A percentile compares a stretch with the other conserved stretches of the same genome.
phyloP scores from a whole-genome alignment of 2,329 filamentous ascomycete species.

The Polychaeton citri region DNA sequence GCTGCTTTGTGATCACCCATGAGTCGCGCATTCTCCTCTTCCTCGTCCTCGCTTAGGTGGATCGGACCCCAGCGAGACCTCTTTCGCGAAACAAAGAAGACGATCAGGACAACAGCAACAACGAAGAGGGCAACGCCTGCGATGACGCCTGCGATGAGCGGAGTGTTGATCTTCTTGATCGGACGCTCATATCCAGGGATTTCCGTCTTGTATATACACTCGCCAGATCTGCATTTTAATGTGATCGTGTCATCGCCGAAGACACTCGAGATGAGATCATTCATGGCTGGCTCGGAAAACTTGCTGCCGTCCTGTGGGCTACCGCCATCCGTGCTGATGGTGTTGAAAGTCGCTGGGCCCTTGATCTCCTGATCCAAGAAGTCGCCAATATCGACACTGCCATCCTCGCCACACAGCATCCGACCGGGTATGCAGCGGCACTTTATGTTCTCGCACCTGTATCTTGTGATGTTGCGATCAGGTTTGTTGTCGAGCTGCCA shows the following conservation, averaged over 20 bases:
- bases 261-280: conserved; percentile 71
- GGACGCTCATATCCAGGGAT: conserved; percentile 82
- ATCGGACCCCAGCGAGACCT: conserved; percentile 57
- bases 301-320: conserved; percentile 58
- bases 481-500: conserved; percentile 57
- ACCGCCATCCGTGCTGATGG: conserved; percentile 41
- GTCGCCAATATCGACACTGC: conserved; percentile 82
- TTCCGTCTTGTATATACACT: conserved; percentile 86
- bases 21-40: conserved; percentile 74
- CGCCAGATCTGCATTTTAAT: conserved; percentile 68
- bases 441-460: conserved; percentile 70
- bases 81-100: conserved; percentile 81
- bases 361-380: conserved; percentile 73
- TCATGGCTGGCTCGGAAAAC: conserved; percentile 87
- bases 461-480: conserved; percentile 65
- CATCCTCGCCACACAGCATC: conserved; percentile 86
- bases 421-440: conserved; percentile 82
- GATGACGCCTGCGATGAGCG: conserved; percentile 87
- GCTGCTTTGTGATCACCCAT: conserved; percentile 88
- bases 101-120: conserved; percentile 66
- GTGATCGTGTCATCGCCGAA: conserved; percentile 89
- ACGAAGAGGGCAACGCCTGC: conserved; percentile 75
- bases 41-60: conserved; percentile 63
- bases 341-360: conserved; percentile 76
- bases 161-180: conserved; percentile 91